A percentile compares a stretch with the other conserved stretches of the same genome.
Evolutionary conservation across 768 basidiomycete genomes (phyloP).

Genomic region (Tulasnella sp.): DNA sequence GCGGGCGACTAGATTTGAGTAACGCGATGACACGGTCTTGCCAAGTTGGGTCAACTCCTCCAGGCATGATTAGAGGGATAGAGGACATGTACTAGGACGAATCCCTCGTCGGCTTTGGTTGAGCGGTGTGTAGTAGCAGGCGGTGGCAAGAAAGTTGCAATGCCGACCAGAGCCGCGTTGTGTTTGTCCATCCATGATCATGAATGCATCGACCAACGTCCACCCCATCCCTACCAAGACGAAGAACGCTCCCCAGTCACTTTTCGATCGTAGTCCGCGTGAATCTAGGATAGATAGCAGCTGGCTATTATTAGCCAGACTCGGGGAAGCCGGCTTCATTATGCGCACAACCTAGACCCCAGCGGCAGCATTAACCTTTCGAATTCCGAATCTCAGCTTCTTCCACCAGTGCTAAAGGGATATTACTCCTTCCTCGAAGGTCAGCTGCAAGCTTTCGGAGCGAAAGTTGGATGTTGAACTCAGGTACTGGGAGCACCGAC

Average conservation of each 20-base stretch:
- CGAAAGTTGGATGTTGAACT: neutral
- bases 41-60: slow-evolving; percentile 3
- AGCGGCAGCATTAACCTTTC: too few species aligned
- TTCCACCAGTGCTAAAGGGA: neutral
- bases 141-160: neutral
- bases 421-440: neutral
- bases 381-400: neutral
- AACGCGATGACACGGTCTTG: slow-evolving; percentile 7
- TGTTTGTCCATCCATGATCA: neutral
- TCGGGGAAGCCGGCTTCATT: too few species aligned
- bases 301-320: too few species aligned
- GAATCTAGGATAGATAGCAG: too few species aligned
- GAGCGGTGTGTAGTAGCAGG: neutral
- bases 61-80: neutral
- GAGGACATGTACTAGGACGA: neutral
- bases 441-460: neutral
- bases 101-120: neutral
- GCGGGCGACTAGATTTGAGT: slow-evolving; percentile 27
- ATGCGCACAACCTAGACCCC: too few species aligned
- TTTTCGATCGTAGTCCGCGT: too few species aligned
- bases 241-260: neutral
- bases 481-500: neutral
- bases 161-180: neutral
- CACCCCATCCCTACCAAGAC: neutral
- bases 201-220: neutral